Conservation (phyloP, 805 yeast species). For the Ogataea methylovora region DNA sequence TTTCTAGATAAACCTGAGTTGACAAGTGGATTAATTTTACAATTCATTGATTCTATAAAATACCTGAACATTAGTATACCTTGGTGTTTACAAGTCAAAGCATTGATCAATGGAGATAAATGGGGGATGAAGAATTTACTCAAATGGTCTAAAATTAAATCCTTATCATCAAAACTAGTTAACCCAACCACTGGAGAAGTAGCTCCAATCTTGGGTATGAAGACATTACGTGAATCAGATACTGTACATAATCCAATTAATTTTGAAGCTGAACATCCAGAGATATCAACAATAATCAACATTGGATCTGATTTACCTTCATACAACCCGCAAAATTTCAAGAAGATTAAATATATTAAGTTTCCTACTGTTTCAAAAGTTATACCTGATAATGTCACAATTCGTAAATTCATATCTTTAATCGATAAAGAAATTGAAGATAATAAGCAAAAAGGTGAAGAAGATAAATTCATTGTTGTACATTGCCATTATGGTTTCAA, state of each 20-base stretch:
- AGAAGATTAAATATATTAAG: slow-evolving; percentile 52
- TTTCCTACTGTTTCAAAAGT: slow-evolving; percentile 74
- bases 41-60: slow-evolving; percentile 42
- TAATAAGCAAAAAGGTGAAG: slow-evolving; percentile 4
- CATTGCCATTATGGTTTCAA: slow-evolving; percentile 83
- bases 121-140: slow-evolving; percentile 75
- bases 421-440: slow-evolving; percentile 35
- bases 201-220: slow-evolving; percentile 61
- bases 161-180: slow-evolving; percentile 39
- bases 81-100: slow-evolving; percentile 63
- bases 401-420: slow-evolving; percentile 46
- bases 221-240: slow-evolving; percentile 64
- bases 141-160: slow-evolving; percentile 56
- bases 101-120: slow-evolving; percentile 58
- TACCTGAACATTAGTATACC: slow-evolving; percentile 56
- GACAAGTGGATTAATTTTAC: slow-evolving; percentile 51
- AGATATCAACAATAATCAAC: slow-evolving; percentile 54
- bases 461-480: slow-evolving; percentile 43
- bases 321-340: slow-evolving; percentile 52
- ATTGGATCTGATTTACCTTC: slow-evolving; percentile 68
- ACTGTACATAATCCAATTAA: slow-evolving; percentile 46
- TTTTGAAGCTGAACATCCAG: slow-evolving; percentile 43
- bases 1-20: slow-evolving; percentile 58
- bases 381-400: slow-evolving; percentile 58
- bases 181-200: slow-evolving; percentile 22